These are phyloP conservation scores for Dictyostelium intermedium DNA, from an alignment of 78 protist genomes.

Conservation along the genomic window DNA sequence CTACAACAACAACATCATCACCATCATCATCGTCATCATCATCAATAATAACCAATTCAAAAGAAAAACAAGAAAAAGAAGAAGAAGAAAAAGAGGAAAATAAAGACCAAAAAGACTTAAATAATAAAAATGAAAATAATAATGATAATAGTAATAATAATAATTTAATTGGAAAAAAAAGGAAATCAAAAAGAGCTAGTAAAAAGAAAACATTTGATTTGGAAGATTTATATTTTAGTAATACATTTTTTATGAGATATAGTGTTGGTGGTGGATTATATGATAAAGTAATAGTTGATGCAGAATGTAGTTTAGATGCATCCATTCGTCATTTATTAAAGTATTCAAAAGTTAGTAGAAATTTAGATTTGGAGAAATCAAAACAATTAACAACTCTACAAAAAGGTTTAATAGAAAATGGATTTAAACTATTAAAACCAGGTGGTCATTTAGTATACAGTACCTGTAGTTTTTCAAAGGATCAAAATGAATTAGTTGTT, in stretches of 20 bases:
- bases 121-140: too few relatives aligned
- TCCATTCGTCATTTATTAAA: conserved; percentile 73
- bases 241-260: conserved; percentile 50
- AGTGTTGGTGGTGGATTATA: conserved; percentile 17
- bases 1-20: too few relatives aligned
- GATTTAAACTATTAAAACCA: conserved; percentile 48
- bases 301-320: conserved; percentile 90
- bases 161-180: not conserved
- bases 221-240: conserved; percentile 40
- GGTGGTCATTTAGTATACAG: conserved; percentile 86
- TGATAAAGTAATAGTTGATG: conserved; percentile 88
- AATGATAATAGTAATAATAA: not conserved
- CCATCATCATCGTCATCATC: too few relatives aligned
- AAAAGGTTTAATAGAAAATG: conserved; percentile 69
- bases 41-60: too few relatives aligned
- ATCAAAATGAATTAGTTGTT: conserved; percentile 86
- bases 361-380: conserved; percentile 14
- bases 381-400: conserved; percentile 24
- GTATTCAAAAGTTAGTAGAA: conserved; percentile 38
- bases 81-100: not conserved
- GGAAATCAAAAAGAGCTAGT: not conserved
- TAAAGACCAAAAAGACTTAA: not conserved
- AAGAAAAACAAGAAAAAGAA: not conserved
- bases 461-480: conserved; percentile 78
- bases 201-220: conserved; percentile 29